These are phyloP conservation scores for Wickerhamiella parazyma DNA, from an alignment of 805 yeast genomes.

Conservation along the genomic window DNA sequence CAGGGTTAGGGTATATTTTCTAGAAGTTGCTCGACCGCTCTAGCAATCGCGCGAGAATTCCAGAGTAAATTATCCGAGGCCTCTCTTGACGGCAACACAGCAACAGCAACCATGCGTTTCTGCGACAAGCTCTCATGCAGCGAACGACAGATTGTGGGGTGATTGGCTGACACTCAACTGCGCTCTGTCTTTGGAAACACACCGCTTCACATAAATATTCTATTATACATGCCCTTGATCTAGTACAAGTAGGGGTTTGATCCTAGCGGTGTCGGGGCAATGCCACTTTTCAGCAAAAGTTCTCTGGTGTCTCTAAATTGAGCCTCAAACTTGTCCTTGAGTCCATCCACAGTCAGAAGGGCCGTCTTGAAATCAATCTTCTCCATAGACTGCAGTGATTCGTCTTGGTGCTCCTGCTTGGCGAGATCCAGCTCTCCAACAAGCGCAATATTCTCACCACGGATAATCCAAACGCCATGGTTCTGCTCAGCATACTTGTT, in stretches of 20 bases:
- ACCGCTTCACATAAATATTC: not conserved
- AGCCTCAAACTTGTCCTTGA: conserved; percentile 5
- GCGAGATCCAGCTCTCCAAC: conserved; percentile 89
- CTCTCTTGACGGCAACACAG: too few relatives aligned
- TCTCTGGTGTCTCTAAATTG: not conserved
- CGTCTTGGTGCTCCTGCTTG: conserved; percentile 44
- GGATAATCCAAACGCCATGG: conserved; percentile 71
- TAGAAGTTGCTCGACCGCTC: conserved; percentile 4
- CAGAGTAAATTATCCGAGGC: too few relatives aligned
- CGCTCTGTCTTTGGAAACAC: too few relatives aligned
- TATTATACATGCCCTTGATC: too few relatives aligned
- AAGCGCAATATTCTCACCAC: conserved; percentile 94
- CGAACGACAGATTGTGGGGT: too few relatives aligned
- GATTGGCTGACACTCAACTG: too few relatives aligned
- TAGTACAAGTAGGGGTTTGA: conserved; percentile 6
- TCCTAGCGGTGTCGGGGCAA: conserved; percentile 4
- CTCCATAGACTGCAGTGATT: conserved; percentile 40
- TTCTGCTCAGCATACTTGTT: conserved; percentile 55
- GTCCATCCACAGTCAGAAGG: conserved; percentile 28
- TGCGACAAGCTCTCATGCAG: too few relatives aligned
- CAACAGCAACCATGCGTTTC: too few relatives aligned
- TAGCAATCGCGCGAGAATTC: not conserved
- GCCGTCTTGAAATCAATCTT: conserved; percentile 54
- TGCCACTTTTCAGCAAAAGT: not conserved
- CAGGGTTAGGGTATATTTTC: conserved; percentile 3